Evolutionary conservation across 805 yeast genomes (phyloP).

Genomic region (Yamadazyma kitorensis): DNA sequence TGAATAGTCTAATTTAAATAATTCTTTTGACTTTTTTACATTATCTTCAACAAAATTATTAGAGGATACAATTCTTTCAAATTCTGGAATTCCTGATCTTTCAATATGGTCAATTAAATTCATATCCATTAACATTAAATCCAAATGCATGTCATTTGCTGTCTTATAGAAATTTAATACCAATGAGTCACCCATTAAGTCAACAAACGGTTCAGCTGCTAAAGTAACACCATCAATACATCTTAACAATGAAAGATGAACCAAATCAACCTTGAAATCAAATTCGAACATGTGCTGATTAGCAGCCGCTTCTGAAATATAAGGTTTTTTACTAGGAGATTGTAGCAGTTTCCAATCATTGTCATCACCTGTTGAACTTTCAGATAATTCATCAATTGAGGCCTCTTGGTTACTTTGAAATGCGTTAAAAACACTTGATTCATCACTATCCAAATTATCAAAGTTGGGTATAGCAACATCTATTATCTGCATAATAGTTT

Average conservation of each 20-base stretch:
- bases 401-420: slow-evolving; percentile 18
- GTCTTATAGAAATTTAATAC: slow-evolving; percentile 59
- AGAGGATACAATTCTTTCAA: slow-evolving; percentile 69
- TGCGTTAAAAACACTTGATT: slow-evolving; percentile 32
- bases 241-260: slow-evolving; percentile 60
- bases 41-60: slow-evolving; percentile 36
- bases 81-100: slow-evolving; percentile 56
- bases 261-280: slow-evolving; percentile 62
- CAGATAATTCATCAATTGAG: slow-evolving; percentile 21
- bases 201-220: slow-evolving; percentile 66
- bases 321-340: background rate
- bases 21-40: slow-evolving; percentile 24
- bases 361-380: slow-evolving; percentile 4
- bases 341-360: slow-evolving; percentile 1
- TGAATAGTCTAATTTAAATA: slow-evolving; percentile 58
- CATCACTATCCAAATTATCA: slow-evolving; percentile 32
- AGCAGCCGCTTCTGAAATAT: slow-evolving; percentile 16
- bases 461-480: slow-evolving; percentile 63
- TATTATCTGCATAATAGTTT: slow-evolving; percentile 75
- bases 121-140: slow-evolving; percentile 61
- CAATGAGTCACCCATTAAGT: slow-evolving; percentile 66
- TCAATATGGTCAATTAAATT: slow-evolving; percentile 75
- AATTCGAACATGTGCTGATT: slow-evolving; percentile 71
- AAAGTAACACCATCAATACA: slow-evolving; percentile 63
- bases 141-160: slow-evolving; percentile 59